Conservation (phyloP, 768 basidiomycete species). For the Aureoboletus auriporus region DNA sequence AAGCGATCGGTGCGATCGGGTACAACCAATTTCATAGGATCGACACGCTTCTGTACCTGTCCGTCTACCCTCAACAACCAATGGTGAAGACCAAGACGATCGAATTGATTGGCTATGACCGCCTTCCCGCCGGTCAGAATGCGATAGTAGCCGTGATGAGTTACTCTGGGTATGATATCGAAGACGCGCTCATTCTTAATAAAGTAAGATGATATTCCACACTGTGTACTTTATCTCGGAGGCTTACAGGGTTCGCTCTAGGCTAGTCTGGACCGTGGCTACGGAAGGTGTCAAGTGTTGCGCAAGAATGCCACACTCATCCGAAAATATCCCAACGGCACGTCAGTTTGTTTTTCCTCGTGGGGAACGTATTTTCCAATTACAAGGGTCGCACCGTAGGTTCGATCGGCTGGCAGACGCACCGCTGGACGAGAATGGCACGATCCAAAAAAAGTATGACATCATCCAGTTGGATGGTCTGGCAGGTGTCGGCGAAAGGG, state of each 20-base stretch:
- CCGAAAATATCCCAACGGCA: conserved; percentile 95
- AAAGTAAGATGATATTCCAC: conserved; percentile 43
- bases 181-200: conserved; percentile 96
- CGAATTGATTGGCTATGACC: conserved; percentile 94
- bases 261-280: conserved; percentile 96
- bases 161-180: conserved; percentile 98
- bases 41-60: conserved; percentile 95
- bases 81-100: conserved; percentile 99
- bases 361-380: conserved; percentile 9
- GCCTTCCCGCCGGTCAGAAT: conserved; percentile 96
- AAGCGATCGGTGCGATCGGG: conserved; percentile 97
- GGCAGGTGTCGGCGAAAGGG: conserved; percentile 90
- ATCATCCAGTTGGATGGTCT: conserved; percentile 92
- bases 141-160: conserved; percentile 99
- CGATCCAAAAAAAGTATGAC: conserved; percentile 78
- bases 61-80: conserved; percentile 97
- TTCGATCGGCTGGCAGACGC: conserved; percentile 95
- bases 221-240: conserved; percentile 3
- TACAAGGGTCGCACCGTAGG: conserved; percentile 33
- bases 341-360: conserved; percentile 49
- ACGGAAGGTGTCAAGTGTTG: conserved; percentile 95
- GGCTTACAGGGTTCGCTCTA: conserved; percentile 26
- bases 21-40: conserved; percentile 98
- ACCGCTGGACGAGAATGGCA: conserved; percentile 78
- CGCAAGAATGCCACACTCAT: conserved; percentile 94